Evolutionary conservation across 2,329 filamentous ascomycete species (phyloP).

Genomic region (Neoarthrinium moseri): DNA sequence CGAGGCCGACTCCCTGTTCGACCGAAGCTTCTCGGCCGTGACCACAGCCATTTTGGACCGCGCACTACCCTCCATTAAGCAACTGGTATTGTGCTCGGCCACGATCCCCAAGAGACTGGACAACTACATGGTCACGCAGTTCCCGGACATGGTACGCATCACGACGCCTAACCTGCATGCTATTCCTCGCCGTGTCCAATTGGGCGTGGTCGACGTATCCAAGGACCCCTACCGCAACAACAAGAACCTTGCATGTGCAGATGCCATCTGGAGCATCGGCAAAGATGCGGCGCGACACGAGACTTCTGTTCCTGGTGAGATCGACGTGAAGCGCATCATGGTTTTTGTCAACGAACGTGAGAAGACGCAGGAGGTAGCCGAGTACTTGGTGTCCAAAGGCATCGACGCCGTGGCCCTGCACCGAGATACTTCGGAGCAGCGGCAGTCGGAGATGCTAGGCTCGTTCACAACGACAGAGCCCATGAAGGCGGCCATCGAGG

Average conservation of each 20-base stretch:
- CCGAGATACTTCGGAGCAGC: constrained; percentile 76
- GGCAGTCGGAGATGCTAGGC: constrained; percentile 73
- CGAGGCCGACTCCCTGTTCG: constrained; percentile 93
- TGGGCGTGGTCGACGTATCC: constrained; percentile 88
- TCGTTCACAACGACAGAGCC: constrained; percentile 64
- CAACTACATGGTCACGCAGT: constrained; percentile 75
- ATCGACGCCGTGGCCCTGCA: constrained; percentile 85
- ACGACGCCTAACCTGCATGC: constrained; percentile 96
- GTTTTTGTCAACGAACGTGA: constrained; percentile 98
- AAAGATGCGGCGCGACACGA: constrained; percentile 66
- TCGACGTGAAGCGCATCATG: constrained; percentile 79
- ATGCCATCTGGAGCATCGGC: constrained; percentile 91
- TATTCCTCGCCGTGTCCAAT: constrained; percentile 89
- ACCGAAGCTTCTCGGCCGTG: constrained; percentile 84
- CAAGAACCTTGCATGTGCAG: constrained; percentile 88
- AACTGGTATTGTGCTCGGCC: constrained; percentile 90
- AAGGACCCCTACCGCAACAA: constrained; percentile 93
- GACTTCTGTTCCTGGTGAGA: constrained; percentile 49
- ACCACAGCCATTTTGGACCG: constrained; percentile 83
- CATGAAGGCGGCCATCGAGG: constrained; percentile 19
- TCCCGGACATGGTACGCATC: constrained; percentile 79
- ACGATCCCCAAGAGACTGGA: constrained; percentile 92
- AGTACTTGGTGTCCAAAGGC: constrained; percentile 79
- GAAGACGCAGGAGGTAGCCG: constrained; percentile 76
- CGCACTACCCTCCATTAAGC: constrained; percentile 75